Evolutionary conservation across 768 basidiomycete species (phyloP).

Genomic region (Multifurca ochricompacta): DNA sequence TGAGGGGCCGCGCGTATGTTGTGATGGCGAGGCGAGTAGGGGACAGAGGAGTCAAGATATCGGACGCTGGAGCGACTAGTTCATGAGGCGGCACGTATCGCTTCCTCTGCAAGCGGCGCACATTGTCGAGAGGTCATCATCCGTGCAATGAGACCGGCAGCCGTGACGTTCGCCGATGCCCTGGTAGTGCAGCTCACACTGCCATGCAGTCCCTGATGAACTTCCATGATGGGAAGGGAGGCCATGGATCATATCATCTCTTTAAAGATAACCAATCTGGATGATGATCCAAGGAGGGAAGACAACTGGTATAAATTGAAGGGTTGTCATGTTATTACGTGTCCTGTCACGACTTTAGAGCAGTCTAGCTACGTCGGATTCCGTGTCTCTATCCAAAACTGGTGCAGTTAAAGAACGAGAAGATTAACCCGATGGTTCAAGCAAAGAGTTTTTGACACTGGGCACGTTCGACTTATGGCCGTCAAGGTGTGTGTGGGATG

Average conservation of each 20-base stretch:
- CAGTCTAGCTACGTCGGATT: neutral
- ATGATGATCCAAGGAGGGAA: no score
- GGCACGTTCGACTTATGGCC: neutral
- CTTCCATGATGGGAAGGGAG: neutral
- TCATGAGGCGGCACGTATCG: slow-evolving; percentile 11
- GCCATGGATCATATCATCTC: neutral
- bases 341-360: neutral
- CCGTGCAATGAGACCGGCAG: slow-evolving; percentile 7
- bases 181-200: slow-evolving; percentile 11
- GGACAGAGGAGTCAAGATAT: slow-evolving; percentile 1
- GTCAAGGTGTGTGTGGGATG: no score
- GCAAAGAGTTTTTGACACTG: neutral
- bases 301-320: neutral
- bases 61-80: slow-evolving; percentile 13
- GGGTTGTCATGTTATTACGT: slow-evolving; percentile 1
- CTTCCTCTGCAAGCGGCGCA: neutral
- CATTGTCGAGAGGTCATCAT: slow-evolving; percentile 10
- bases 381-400: neutral
- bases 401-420: neutral
- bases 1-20: neutral
- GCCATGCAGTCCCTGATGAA: slow-evolving; percentile 1
- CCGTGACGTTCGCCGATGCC: neutral
- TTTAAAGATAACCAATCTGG: no score
- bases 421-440: neutral
- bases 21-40: slow-evolving; percentile 1